phyloP scores from a whole-genome alignment of 176 grass and related monocot species.

The Hordeum marinum region DNA sequence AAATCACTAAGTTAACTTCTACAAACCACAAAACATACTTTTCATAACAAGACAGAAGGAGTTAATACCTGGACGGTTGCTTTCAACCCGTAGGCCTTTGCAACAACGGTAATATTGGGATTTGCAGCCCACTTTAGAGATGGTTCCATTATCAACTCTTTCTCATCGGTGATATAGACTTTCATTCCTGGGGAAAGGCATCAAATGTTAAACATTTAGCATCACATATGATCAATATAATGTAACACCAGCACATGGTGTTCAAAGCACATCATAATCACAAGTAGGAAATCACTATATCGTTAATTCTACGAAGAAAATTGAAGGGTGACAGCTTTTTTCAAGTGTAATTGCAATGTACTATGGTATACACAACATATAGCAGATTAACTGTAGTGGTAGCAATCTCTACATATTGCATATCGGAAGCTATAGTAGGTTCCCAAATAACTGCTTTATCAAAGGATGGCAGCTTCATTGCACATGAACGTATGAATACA shows the following conservation, averaged over 20 bases:
- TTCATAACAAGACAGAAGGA: slow-evolving; percentile 1
- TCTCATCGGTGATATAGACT: slow-evolving; percentile 82
- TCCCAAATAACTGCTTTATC: background rate
- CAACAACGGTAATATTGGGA: slow-evolving; percentile 74
- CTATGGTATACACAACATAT: background rate
- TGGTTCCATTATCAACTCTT: slow-evolving; percentile 98
- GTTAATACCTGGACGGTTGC: slow-evolving; percentile 69
- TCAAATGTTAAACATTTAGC: background rate
- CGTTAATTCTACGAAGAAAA: background rate
- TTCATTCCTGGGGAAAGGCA: slow-evolving; percentile 78
- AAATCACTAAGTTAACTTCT: background rate
- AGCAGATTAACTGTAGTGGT: background rate
- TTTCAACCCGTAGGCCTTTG: slow-evolving; percentile 78
- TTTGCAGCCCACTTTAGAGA: slow-evolving; percentile 98
- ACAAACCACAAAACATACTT: slow-evolving; percentile 16
- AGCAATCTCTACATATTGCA: background rate
- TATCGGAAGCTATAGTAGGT: background rate
- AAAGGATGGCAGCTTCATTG: background rate
- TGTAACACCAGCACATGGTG: background rate
- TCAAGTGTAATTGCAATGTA: background rate
- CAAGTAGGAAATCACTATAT: background rate
- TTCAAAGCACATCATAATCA: background rate
- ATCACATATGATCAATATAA: slow-evolving; percentile 4
- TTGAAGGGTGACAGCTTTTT: background rate
- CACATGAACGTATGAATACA: background rate